Evolutionary conservation across 2,329 filamentous ascomycete genomes (phyloP), one percentile per base, ranked within the genome.

Genomic region (Hypoxylon sp.): DNA sequence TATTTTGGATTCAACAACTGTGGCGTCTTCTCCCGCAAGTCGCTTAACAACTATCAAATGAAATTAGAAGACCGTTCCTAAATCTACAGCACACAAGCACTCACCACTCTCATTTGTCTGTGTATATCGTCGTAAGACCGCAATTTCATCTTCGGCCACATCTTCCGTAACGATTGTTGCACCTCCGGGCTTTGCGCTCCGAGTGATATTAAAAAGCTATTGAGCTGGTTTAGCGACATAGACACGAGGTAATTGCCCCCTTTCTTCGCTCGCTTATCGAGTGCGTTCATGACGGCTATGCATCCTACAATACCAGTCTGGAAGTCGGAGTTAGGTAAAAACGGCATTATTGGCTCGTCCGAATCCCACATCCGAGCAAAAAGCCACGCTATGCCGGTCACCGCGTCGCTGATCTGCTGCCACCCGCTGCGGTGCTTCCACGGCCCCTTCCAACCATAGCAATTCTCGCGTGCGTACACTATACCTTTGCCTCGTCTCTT

Each of bases 391-490:
- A 78, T 63, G 3, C 77, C 76, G 5, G 74, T 76, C n/a, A 75
- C 71, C 10, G 72, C 72, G 47, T 77, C 75, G 54, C 72, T 74
- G 68, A 77, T 70, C 67, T 77, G 75, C 64, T 77, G 79, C 78
- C 79, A 80, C 1, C 79, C 79, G 24, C 77, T 77, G 2, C 78
- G 76, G 13, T 77, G 68, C 11, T 61, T 68, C 68, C 75, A 76
- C 5, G 77, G 77, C 0, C 79, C 79, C 9, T 77, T 75, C 73
- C 78, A 80, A 0, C 78, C 79, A 33, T 80, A 77, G 71, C 79
- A 81, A 63, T 80, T 80, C 66, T 80, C 79, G 13, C 77, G 76
- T 11, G 75, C 73, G 57, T 80, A 78, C 3, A 80, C 73, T 26
- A 81, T 70, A 11, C 77, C 77, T 42, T 64, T 71, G 0, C 76